Evolutionary conservation across 2,329 filamentous ascomycete species (phyloP).

Genomic region (Uncinocarpus reesii): DNA sequence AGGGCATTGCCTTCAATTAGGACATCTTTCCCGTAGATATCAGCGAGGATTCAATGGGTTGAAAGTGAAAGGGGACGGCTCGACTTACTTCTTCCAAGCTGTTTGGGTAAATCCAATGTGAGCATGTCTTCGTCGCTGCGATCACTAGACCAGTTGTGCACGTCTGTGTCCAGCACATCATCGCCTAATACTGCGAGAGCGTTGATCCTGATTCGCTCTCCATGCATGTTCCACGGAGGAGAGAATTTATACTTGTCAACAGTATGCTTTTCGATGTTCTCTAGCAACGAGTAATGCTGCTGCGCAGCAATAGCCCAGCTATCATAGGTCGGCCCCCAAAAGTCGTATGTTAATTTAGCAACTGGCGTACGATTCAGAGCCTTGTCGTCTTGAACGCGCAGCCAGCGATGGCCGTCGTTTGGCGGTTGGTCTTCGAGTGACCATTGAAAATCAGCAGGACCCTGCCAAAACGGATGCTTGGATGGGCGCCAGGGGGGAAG

Average conservation of each 20-base stretch:
- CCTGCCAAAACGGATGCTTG: constrained; percentile 13
- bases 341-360: constrained; percentile 5
- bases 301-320: constrained; percentile 11
- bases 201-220: constrained; percentile 9
- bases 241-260: constrained; percentile 10
- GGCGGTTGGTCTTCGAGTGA: constrained; percentile 9
- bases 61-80: neutral
- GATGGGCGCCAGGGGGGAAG: constrained; percentile 12
- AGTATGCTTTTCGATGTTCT: constrained; percentile 10
- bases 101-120: constrained; percentile 5
- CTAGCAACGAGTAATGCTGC: constrained; percentile 9
- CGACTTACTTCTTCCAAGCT: constrained; percentile 10
- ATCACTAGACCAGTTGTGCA: constrained; percentile 6
- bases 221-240: constrained; percentile 11
- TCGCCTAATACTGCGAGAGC: constrained; percentile 8
- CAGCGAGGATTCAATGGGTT: neutral
- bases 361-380: constrained; percentile 6
- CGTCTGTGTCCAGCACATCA: constrained; percentile 7
- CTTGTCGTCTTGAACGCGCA: constrained; percentile 11
- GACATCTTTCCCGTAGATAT: constrained; percentile 4
- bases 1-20: constrained; percentile 10
- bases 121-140: constrained; percentile 10
- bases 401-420: constrained; percentile 4
- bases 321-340: constrained; percentile 9
- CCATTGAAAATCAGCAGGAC: constrained; percentile 7